Evolutionary conservation across 2,329 filamentous ascomycete genomes (phyloP), one percentile per base, ranked within the genome.

Genomic region (Xylariaceae sp.): DNA sequence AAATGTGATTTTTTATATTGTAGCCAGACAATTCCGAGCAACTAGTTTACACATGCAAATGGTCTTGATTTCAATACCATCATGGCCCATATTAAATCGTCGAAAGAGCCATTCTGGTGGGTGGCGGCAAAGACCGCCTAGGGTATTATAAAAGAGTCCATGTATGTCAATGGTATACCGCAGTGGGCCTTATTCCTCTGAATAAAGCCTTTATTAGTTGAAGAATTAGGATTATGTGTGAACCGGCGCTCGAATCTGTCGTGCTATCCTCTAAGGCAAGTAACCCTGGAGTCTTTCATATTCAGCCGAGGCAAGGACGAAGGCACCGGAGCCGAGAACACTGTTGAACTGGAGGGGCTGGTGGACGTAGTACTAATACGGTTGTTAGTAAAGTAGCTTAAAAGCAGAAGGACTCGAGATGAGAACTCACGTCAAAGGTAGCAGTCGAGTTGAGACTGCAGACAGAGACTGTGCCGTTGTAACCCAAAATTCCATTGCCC

Each of bases 361-460:
- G 8, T 59, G 44, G 13, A 72, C 63, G 47, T 77, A 77, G 62
- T 77, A 77, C 67, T 76, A 55, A 13, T 51, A 8, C 53, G 10
- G 50, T 70, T 60, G 66, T 3, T 4, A 59, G 51, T 11, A 30
- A 15, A 50, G 47, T 23, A 42, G 10, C 6, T 45, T 2, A 18
- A 10, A 35, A 18, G 10, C 23, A 35, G 39, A 45, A 15, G 42
- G 13, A 49, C 3, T 11, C 9, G 35, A 15, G 15, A 17, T 17
- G 10, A 6, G 23, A 11, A 67, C 70, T 69, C 42, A 72, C 70
- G 23, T 71, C 71, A 59, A 74, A 76, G 1, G 64, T 67, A 1
- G 75, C 75, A 2, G 69, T 76, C 51, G 75, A 77, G 65, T 77
- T 76, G 37, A 77, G 66, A 54, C 75, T 77, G 64, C 74, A 76